Base-by-base conservation (phyloP, 495 filamentous ascomycete species). In the Aspergillus avenaceus region DNA sequence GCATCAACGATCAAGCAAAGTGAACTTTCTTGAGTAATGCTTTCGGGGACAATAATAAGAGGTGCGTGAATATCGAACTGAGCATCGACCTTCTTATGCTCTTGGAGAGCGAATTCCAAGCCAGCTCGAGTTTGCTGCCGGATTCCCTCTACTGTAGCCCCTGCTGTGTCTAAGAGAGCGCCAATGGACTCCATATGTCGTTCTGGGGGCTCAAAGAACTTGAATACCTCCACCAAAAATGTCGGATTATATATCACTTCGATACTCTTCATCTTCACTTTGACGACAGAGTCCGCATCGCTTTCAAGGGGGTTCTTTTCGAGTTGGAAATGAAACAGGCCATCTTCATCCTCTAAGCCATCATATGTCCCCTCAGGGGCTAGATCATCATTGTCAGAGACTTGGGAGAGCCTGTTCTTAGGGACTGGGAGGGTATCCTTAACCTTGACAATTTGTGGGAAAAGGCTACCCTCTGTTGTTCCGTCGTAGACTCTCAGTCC, bases 141-240 rank as follows among this genome's bases (percentile, higher is more conserved):
- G 48, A 97, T 71, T 12, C 90, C 91, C 67, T 97, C 90, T 1
- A 98, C 92, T 0, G 92, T 97, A 24, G 90, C 91, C 14, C 93
- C 91, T 19, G 93, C 93, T 16, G 88, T 88, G 62, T 98, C 93
- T 78, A 98, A 83, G 40, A 98, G 75, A 21, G 92, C 93, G 7
- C 84, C 85, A 58, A 98, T 95, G 18, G 92, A 97, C 65, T 98
- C 93, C 93, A 97, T 96, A 64, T 98, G 95, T 49, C 90, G 78
- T 65, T 96, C 88, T 1, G 93, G 95, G 4, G 93, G 93, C 47
- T 91, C 86, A 74, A 98, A 97, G 72, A 98, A 98, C 49, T 87
- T 87, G 44, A 84, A 87, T 24, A 97, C 83, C 38, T 90, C 90
- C 19, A 96, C 83, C 2, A 97, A 70, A 55, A 97, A 95, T 50